A percentile compares a stretch with the other conserved stretches of the same genome.
phyloP scores from a whole-genome alignment of 139 green algal genomes.

The Raphidocelis subcapitata region DNA sequence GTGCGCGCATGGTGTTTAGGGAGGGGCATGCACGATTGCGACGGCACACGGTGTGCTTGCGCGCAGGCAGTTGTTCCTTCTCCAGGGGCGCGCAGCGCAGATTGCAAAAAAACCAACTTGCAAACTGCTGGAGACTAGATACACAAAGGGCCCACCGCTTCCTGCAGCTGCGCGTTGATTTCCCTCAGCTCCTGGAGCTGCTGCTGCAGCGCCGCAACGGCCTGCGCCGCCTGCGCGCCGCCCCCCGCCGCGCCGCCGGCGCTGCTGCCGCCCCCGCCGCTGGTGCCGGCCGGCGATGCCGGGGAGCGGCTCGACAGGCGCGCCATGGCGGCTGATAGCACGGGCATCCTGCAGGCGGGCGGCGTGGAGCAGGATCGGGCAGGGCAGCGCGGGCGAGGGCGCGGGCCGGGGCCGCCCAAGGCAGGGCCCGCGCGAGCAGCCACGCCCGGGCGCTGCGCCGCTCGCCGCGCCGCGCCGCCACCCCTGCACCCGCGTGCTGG shows the following conservation, averaged over 20 bases:
- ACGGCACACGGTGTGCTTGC: not conserved
- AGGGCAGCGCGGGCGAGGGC: too few relatives aligned
- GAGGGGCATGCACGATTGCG: not conserved
- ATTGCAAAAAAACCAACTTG: not conserved
- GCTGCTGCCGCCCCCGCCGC: not conserved
- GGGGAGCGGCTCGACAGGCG: not conserved
- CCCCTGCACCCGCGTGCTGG: too few relatives aligned
- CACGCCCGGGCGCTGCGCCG: too few relatives aligned
- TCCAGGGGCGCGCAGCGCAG: not conserved
- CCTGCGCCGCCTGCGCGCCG: too few relatives aligned
- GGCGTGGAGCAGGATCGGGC: too few relatives aligned
- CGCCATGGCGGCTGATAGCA: not conserved
- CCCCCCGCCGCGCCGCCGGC: not conserved
- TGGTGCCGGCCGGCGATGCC: not conserved
- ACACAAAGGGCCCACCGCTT: not conserved
- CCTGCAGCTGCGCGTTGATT: conserved; percentile 13
- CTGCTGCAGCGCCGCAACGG: conserved; percentile 5
- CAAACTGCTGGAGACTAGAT: not conserved
- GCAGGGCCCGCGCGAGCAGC: too few relatives aligned
- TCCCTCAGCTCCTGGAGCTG: not conserved
- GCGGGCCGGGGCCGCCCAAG: too few relatives aligned
- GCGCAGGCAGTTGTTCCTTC: not conserved
- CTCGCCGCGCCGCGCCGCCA: too few relatives aligned
- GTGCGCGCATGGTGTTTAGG: not conserved
- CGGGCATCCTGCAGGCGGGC: too few relatives aligned